These are phyloP conservation scores for Malbranchea cinnamomea DNA, from an alignment of 2,329 filamentous ascomycete genomes.

Conservation along the genomic window DNA sequence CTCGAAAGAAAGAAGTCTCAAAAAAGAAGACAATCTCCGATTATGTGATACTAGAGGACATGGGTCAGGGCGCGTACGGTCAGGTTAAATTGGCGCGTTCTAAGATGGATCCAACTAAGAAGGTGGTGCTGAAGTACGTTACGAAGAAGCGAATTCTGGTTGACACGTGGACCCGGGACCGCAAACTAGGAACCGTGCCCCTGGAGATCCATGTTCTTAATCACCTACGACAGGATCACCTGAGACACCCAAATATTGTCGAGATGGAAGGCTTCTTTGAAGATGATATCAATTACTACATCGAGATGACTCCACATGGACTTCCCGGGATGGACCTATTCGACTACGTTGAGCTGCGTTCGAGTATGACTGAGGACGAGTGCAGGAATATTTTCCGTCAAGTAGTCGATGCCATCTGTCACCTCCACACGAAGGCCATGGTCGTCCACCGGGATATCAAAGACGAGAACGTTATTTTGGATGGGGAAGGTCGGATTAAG, in stretches of 20 bases:
- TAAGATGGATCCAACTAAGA: slow-evolving; percentile 58
- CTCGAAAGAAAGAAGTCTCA: slow-evolving; percentile 18
- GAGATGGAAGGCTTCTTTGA: slow-evolving; percentile 58
- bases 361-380: slow-evolving; percentile 92
- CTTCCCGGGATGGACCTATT: slow-evolving; percentile 96
- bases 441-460: slow-evolving; percentile 98
- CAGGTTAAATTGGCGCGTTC: slow-evolving; percentile 90
- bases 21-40: slow-evolving; percentile 76
- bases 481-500: slow-evolving; percentile 90
- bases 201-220: slow-evolving; percentile 95
- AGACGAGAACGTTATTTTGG: slow-evolving; percentile 92
- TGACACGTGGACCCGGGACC: slow-evolving; percentile 94
- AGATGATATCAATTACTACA: slow-evolving; percentile 72
- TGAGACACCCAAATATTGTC: slow-evolving; percentile 50
- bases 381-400: slow-evolving; percentile 92
- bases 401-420: slow-evolving; percentile 76
- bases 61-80: slow-evolving; percentile 95
- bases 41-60: slow-evolving; percentile 87
- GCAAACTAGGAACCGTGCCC: slow-evolving; percentile 82
- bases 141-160: slow-evolving; percentile 93
- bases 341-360: slow-evolving; percentile 91
- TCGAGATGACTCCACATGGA: slow-evolving; percentile 89
- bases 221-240: slow-evolving; percentile 62
- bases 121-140: slow-evolving; percentile 93
- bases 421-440: slow-evolving; percentile 75